Conservation (phyloP, 352 stramenopile species). For the Globisporangium okanoganense region DNA sequence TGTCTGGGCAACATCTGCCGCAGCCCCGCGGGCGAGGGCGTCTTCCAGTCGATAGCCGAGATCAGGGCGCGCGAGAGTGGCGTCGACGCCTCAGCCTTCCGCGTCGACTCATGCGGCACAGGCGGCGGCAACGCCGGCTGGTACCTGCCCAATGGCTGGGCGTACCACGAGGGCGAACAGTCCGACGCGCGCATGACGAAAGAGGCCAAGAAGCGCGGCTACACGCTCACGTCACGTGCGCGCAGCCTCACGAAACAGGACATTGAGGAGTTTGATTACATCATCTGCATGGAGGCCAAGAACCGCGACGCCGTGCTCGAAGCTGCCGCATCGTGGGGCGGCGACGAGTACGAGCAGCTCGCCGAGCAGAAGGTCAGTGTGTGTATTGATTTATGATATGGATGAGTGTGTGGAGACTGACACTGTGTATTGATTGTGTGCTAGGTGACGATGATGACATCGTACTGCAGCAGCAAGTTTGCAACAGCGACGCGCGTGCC, state of each 20-base stretch:
- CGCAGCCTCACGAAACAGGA: constrained; percentile 68
- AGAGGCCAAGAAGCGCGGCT: constrained; percentile 81
- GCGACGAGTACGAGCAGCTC: constrained; percentile 36
- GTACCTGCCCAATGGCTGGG: constrained; percentile 76
- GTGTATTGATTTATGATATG: neutral
- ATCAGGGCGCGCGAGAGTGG: constrained; percentile 19
- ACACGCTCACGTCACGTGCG: constrained; percentile 73
- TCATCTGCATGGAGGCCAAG: constrained; percentile 88
- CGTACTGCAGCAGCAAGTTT: constrained; percentile 71
- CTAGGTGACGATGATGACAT: constrained; percentile 80
- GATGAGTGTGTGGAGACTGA: constrained; percentile 6
- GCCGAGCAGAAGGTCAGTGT: constrained; percentile 51
- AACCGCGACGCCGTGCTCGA: constrained; percentile 82
- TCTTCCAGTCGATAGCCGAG: constrained; percentile 81
- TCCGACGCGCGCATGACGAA: constrained; percentile 83
- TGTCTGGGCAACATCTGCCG: constrained; percentile 91
- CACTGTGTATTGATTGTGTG: neutral
- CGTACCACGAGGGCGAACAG: constrained; percentile 85
- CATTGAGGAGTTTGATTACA: constrained; percentile 82
- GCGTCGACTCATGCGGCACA: constrained; percentile 85
- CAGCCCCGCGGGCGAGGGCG: constrained; percentile 72
- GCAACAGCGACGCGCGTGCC: constrained; percentile 55
- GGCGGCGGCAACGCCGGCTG: constrained; percentile 75
- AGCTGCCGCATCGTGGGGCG: constrained; percentile 80
- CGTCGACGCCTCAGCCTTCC: constrained; percentile 29